phyloP scores from a whole-genome alignment of 306 rosid species.

The Medicago ruthenica region DNA sequence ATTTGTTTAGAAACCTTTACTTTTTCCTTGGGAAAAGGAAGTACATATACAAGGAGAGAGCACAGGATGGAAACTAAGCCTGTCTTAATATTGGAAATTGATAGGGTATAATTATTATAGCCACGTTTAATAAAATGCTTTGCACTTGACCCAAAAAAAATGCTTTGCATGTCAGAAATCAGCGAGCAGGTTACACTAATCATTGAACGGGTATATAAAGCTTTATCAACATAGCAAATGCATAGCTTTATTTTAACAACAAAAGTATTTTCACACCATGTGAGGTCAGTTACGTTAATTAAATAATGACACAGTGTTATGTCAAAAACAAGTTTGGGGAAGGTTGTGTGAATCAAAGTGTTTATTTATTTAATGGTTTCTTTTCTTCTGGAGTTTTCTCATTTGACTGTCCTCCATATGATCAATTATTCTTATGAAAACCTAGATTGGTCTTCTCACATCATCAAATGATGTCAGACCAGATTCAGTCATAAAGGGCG shows the following conservation, averaged over 20 bases:
- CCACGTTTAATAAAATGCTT: neutral
- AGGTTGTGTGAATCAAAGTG: neutral
- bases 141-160: neutral
- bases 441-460: slow-evolving; percentile 18
- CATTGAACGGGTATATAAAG: slow-evolving; percentile 13
- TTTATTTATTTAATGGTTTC: neutral
- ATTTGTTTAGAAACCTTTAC: slow-evolving; percentile 19
- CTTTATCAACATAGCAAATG: slow-evolving; percentile 31
- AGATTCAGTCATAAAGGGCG: slow-evolving; percentile 10
- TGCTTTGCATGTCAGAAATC: slow-evolving; percentile 1
- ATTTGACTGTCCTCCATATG: slow-evolving; percentile 6
- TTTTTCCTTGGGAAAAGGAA: slow-evolving; percentile 15
- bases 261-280: neutral
- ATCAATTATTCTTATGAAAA: slow-evolving; percentile 8
- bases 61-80: slow-evolving; percentile 10
- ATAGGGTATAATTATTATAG: slow-evolving; percentile 11
- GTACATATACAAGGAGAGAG: neutral
- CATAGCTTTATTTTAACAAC: slow-evolving; percentile 18
- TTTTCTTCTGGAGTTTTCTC: slow-evolving; percentile 3
- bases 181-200: slow-evolving; percentile 19
- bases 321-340: slow-evolving; percentile 7
- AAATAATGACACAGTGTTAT: neutral
- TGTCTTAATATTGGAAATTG: slow-evolving; percentile 33
- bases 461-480: slow-evolving; percentile 19
- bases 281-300: slow-evolving; percentile 16